A percentile compares a stretch with the other conserved stretches of the same genome.
phyloP scores from a whole-genome alignment of 495 filamentous ascomycete species.

The Annulohypoxylon moriforme region DNA sequence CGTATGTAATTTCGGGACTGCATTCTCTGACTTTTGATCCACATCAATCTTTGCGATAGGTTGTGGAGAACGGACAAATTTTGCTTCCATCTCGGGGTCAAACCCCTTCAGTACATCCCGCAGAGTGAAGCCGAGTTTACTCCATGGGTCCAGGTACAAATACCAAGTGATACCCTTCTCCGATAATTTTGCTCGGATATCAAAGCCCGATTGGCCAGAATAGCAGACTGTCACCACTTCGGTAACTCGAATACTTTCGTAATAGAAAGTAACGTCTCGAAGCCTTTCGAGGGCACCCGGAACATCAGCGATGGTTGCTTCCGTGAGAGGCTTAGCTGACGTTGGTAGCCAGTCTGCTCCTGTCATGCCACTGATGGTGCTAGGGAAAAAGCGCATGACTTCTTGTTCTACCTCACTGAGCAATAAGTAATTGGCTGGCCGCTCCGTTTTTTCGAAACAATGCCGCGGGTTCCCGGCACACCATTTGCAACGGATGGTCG shows the following conservation, averaged over 20 bases:
- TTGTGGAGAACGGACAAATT: slow-evolving; percentile 4
- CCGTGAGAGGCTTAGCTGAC: not conserved
- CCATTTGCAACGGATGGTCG: slow-evolving; percentile 40
- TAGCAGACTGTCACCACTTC: slow-evolving; percentile 51
- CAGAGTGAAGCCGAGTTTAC: slow-evolving; percentile 7
- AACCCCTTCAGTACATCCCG: not conserved
- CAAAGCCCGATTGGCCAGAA: slow-evolving; percentile 41
- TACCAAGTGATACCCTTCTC: slow-evolving; percentile 43
- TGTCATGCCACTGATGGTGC: not conserved
- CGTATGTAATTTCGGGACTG: no score
- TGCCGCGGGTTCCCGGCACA: slow-evolving; percentile 55
- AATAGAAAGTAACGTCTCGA: slow-evolving; percentile 41
- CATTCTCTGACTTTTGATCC: no score
- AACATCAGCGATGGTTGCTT: not conserved
- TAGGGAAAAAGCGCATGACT: slow-evolving; percentile 38
- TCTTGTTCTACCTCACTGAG: slow-evolving; percentile 29
- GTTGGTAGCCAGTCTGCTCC: not conserved
- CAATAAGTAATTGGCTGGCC: slow-evolving; percentile 20
- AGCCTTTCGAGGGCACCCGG: slow-evolving; percentile 10
- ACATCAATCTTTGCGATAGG: slow-evolving; percentile 40
- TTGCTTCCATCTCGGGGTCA: not conserved
- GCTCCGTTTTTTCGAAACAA: slow-evolving; percentile 12
- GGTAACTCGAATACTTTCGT: slow-evolving; percentile 48
- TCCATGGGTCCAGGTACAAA: slow-evolving; percentile 49
- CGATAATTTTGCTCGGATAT: slow-evolving; percentile 50